Evolutionary conservation across 1,284 basidiomycete genomes (phyloP), one percentile per base, ranked within the genome.

Genomic region (Coriolopsis trogii): DNA sequence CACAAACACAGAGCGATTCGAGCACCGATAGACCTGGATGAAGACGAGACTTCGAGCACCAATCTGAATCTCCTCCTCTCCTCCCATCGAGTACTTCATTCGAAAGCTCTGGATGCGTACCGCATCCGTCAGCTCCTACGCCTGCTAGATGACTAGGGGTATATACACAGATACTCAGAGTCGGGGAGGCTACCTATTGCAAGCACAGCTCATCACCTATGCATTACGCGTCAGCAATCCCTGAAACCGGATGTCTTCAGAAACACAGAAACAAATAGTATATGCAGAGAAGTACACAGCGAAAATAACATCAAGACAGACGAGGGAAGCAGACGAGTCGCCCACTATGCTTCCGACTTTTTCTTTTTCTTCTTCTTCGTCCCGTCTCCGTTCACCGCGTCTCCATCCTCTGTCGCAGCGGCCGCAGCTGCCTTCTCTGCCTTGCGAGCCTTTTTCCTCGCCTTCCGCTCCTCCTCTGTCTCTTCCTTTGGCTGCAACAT

Each of bases 401-500:
- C 74, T 31, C 72, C 74, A n/a, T 66, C 72, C 46, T 69, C 62
- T 18, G 60, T 59, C 21, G 69, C 68, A 4, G 71, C 73, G 7
- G 69, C 75, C n/a, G 78, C 78, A 15, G 79, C 76, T 24, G 76
- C 81, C 68, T 90, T 90, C 65, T 85, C 85, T 40, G 81, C 82
- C 68, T 91, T 87, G 59, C 79, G 78, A 10, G 84, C 86, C 69
- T 82, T 82, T 68, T 84, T 91, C 67, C 76, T 78, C 46, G 88
- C 84, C 67, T 89, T 91, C 58, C 80, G 80, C 66, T 88, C 82
- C 53, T 82, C 85, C 64, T 87, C 83, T 49, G 87, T 89, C 67
- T 87, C 83, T 53, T 78, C 79, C 25, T 72, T 57, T 65, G 77
- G 65, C 59, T 70, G 38, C 7, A 30, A 40, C 24, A 6, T 13